Percentiles rank a stretch among this genome's conserved stretches.
Evolutionary conservation across 1,139 yeast species (phyloP).

Genomic region (Yamadazyma aaseri): DNA sequence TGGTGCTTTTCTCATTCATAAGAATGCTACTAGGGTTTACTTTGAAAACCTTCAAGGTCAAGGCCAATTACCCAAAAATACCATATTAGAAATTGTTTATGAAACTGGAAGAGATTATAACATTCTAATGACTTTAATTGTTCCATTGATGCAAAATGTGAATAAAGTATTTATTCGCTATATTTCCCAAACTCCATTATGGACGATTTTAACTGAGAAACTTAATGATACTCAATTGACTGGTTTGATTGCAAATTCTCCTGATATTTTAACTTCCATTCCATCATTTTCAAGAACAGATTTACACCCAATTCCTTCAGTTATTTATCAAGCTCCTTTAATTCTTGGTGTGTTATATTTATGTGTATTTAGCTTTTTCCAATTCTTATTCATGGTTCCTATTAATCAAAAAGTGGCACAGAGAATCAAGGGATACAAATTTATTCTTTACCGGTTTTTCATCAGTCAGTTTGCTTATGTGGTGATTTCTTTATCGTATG

Average conservation of each 20-base stretch:
- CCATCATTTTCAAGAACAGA: constrained; percentile 23
- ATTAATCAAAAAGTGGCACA: constrained; percentile 28
- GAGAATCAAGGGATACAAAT: constrained; percentile 35
- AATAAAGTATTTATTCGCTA: constrained; percentile 15
- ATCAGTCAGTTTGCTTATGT: constrained; percentile 44
- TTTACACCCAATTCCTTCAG: constrained; percentile 23
- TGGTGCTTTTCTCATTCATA: constrained; percentile 28
- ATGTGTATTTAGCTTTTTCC: constrained; percentile 33
- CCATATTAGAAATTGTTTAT: constrained; percentile 24
- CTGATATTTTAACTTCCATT: constrained; percentile 24
- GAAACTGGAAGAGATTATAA: constrained; percentile 36
- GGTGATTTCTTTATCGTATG: constrained; percentile 40
- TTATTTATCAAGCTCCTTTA: constrained; percentile 29
- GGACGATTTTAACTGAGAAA: constrained; percentile 19
- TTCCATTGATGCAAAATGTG: constrained; percentile 18
- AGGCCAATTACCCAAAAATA: constrained; percentile 16
- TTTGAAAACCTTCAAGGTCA: constrained; percentile 17
- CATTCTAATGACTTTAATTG: constrained; percentile 24
- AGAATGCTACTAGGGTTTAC: constrained; percentile 27
- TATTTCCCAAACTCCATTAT: constrained; percentile 21
- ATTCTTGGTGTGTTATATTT: constrained; percentile 34
- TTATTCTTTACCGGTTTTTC: constrained; percentile 38
- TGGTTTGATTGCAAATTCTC: constrained; percentile 19
- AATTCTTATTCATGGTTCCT: constrained; percentile 26
- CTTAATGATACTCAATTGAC: constrained; percentile 20